phyloP scores from a whole-genome alignment of 345 rosid genomes.

The Passiflora organensis region DNA sequence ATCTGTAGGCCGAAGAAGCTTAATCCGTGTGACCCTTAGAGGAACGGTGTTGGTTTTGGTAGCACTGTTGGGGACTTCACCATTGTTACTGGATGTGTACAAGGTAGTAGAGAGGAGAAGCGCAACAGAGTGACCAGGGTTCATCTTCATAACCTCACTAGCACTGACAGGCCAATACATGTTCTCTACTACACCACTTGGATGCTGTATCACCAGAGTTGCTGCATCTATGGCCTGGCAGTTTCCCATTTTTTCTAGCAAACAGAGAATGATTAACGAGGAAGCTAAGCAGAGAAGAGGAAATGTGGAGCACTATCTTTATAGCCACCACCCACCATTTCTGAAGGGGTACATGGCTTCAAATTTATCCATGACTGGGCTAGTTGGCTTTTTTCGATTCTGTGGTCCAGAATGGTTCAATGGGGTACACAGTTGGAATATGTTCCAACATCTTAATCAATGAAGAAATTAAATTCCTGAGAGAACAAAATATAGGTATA shows the following conservation, averaged over 20 bases:
- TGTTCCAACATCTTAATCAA: neutral
- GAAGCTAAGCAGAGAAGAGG: conserved; percentile 6
- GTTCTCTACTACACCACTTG: conserved; percentile 66
- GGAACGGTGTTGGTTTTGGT: conserved; percentile 16
- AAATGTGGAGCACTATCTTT: conserved; percentile 24
- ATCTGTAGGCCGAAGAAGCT: conserved; percentile 88
- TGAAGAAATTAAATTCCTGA: no score
- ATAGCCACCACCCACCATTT: conserved; percentile 33
- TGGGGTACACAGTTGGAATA: neutral
- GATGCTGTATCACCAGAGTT: conserved; percentile 66
- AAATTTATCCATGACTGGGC: neutral
- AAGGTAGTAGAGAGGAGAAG: conserved; percentile 75
- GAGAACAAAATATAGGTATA: no score
- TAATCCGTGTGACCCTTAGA: conserved; percentile 72
- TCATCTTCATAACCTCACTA: conserved; percentile 64
- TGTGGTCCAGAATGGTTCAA: neutral
- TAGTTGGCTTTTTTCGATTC: neutral
- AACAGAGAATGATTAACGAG: neutral
- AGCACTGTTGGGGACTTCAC: neutral
- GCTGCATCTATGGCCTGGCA: conserved; percentile 89
- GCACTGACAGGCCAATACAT: conserved; percentile 60
- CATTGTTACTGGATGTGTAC: conserved; percentile 28
- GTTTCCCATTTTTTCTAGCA: conserved; percentile 56
- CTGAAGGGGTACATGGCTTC: neutral
- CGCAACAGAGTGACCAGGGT: conserved; percentile 91